Conservation (phyloP, 2,329 filamentous ascomycete genomes). For the Diaporthe batatas region DNA sequence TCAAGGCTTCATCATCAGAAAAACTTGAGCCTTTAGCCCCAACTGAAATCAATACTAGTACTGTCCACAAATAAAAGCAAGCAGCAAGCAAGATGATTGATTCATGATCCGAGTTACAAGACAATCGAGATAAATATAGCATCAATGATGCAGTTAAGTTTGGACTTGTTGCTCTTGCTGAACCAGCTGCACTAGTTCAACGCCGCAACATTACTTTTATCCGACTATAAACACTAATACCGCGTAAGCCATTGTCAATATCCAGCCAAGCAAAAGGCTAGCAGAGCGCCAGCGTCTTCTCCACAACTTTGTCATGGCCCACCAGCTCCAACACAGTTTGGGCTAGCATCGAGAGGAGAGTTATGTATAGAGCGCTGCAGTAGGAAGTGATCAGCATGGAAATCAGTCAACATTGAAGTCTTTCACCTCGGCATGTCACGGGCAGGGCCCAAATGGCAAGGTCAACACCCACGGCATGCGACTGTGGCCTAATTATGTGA, state of each 20-base stretch:
- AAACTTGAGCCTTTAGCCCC: background rate
- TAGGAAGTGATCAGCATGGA: background rate
- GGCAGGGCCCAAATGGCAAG: too few relatives aligned
- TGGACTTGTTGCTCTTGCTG: background rate
- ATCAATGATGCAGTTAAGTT: background rate
- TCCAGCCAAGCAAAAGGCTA: background rate
- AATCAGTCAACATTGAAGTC: background rate
- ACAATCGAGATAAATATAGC: background rate
- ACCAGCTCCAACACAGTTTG: background rate
- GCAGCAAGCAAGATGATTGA: background rate
- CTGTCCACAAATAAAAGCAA: background rate
- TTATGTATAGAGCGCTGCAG: background rate
- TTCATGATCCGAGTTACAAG: background rate
- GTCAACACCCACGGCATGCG: background rate
- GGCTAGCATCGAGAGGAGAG: background rate
- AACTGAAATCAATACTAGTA: background rate
- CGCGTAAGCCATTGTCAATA: background rate
- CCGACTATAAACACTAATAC: background rate
- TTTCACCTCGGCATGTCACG: too few relatives aligned
- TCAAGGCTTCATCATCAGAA: background rate
- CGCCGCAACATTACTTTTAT: background rate
- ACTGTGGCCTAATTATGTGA: background rate
- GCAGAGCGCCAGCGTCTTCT: slow-evolving; percentile 1
- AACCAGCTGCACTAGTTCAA: background rate
- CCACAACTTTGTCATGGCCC: background rate